Evolutionary conservation across 2,329 filamentous ascomycete genomes (phyloP).

Genomic region (Amphichorda felina): DNA sequence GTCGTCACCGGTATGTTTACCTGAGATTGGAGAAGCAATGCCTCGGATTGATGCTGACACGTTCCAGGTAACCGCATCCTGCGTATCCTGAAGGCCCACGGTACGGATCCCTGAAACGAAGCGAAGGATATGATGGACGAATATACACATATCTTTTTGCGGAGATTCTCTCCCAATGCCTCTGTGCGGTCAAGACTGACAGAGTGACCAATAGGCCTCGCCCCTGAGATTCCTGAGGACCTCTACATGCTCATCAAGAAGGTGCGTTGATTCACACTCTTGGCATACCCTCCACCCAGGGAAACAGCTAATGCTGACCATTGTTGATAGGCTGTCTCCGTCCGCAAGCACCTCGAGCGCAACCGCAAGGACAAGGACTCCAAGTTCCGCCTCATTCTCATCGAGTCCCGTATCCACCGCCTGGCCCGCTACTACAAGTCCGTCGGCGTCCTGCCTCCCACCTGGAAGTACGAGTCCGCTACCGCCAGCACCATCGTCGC

Average conservation of each 20-base stretch:
- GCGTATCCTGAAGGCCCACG: slow-evolving; percentile 92
- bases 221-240: slow-evolving; percentile 97
- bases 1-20: slow-evolving; percentile 74
- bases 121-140: slow-evolving; percentile 11
- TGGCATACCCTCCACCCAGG: background rate
- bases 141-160: slow-evolving; percentile 12
- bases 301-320: background rate
- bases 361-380: slow-evolving; percentile 99
- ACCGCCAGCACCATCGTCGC: slow-evolving; percentile 90
- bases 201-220: slow-evolving; percentile 91
- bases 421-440: slow-evolving; percentile 99
- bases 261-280: slow-evolving; percentile 37
- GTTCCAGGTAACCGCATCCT: slow-evolving; percentile 94
- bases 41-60: slow-evolving; percentile 20
- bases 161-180: slow-evolving; percentile 38
- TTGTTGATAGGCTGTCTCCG: slow-evolving; percentile 67
- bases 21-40: background rate
- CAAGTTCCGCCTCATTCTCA: slow-evolving; percentile 99
- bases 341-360: slow-evolving; percentile 99
- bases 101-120: slow-evolving; percentile 52
- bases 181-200: slow-evolving; percentile 90
- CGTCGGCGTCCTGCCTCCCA: slow-evolving; percentile 72
- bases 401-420: slow-evolving; percentile 99
- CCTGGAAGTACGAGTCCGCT: slow-evolving; percentile 98
- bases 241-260: slow-evolving; percentile 99